Evolutionary conservation across 495 filamentous ascomycete species (phyloP).

Genomic region (Emericellopsis terricola): DNA sequence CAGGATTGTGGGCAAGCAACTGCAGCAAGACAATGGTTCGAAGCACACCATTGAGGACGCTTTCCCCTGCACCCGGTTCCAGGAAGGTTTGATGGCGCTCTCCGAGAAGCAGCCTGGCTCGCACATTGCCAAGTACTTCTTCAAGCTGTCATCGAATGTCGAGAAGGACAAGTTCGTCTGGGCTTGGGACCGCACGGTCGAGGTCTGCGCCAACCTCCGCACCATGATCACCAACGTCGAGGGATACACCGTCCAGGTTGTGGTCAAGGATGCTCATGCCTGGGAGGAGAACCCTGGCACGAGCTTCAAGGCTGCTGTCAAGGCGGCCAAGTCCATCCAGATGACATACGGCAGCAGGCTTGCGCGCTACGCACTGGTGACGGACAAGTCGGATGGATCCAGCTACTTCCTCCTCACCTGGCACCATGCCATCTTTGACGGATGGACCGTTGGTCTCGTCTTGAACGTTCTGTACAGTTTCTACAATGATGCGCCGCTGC

Average conservation of each 20-base stretch:
- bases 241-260: background rate
- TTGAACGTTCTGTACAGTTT: slow-evolving; percentile 3
- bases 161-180: background rate
- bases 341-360: slow-evolving; percentile 6
- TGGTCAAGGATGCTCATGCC: background rate
- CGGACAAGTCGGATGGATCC: background rate
- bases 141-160: background rate
- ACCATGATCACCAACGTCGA: background rate
- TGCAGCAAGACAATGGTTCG: slow-evolving; percentile 8
- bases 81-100: slow-evolving; percentile 20
- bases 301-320: background rate
- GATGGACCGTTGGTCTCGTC: background rate
- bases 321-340: background rate
- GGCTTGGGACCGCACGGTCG: background rate
- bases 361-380: slow-evolving; percentile 10
- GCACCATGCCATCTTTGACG: slow-evolving; percentile 2
- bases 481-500: background rate
- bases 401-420: slow-evolving; percentile 31
- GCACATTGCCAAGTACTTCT: slow-evolving; percentile 2
- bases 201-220: background rate
- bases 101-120: slow-evolving; percentile 6
- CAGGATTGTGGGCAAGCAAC: slow-evolving; percentile 15
- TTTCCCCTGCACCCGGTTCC: background rate
- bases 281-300: background rate
- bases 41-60: too few species aligned